Base-by-base conservation (phyloP, 2,329 filamentous ascomycete species). In the Sclerotinia sclerotiorum region DNA sequence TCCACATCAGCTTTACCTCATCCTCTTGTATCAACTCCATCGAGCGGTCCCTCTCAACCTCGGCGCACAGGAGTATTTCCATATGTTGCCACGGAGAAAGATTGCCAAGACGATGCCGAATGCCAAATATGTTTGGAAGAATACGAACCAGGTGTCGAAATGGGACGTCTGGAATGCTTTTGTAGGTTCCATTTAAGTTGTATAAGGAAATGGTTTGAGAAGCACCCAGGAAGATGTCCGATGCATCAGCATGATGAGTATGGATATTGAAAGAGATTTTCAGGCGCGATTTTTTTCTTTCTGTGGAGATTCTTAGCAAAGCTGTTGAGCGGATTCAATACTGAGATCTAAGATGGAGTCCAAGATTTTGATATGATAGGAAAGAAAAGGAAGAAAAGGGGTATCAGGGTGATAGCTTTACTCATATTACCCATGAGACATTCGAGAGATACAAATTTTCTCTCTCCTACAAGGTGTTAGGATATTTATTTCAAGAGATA, bases 41-140 rank as follows among this genome's bases (percentile, higher is more conserved):
- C 60, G 27, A 13, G 29, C 15, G 60, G 48, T n/a, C 44, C 39
- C 32, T 63, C 60, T n/a, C 62, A 65, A 44, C 57, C 46, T 77
- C 80, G 86, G 27, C 79, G 83, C 67, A 87, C 85, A 0, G 86
- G 86, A 64, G 87, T 90, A 81, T 88, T 89, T 71, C 84, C 85
- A 0, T 90, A 90, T 73, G 72, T 80, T 29, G 87, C 88, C 1
- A 89, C 87, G 13, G 88, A 89, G 74, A 90, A 90, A 79, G 88
- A 90, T 76, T 89, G 87, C 72, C 83, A 88, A n/a, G 85, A 88
- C 71, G 85, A 86, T 69, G 87, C 86, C 4, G 88, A 90, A 78
- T 90, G 87, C 75, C 89, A 86, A 6, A 90, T 90, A 63, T 90
- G 88, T 72, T 80, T 90, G 3, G 88, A 90, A 73, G 87, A 90